Evolutionary conservation across 2,329 filamentous ascomycete species (phyloP).

Genomic region (Cladophialophora chaetospira): DNA sequence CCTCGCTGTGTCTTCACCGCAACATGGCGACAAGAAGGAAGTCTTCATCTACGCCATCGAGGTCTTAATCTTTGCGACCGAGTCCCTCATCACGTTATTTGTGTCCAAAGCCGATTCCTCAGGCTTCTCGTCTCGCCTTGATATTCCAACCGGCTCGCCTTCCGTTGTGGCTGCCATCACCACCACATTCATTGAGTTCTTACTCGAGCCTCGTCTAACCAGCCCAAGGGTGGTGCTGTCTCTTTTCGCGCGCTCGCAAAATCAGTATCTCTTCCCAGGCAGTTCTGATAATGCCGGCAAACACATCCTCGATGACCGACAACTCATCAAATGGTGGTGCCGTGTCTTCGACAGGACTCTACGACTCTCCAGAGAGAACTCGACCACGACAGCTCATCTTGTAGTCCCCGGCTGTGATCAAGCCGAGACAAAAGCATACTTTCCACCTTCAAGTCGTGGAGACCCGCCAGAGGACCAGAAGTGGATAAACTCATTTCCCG

Average conservation of each 20-base stretch:
- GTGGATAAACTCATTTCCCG: constrained; percentile 67
- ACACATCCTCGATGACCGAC: constrained; percentile 88
- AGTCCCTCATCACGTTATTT: constrained; percentile 80
- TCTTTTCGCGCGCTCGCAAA: constrained; percentile 87
- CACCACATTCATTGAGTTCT: constrained; percentile 72
- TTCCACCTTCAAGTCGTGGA: constrained; percentile 58
- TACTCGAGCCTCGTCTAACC: constrained; percentile 57
- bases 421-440: constrained; percentile 77
- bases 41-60: constrained; percentile 83
- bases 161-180: constrained; percentile 71
- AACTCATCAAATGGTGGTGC: constrained; percentile 95
- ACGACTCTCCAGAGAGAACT: constrained; percentile 32
- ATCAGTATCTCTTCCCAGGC: constrained; percentile 91
- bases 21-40: constrained; percentile 34
- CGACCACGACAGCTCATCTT: constrained; percentile 71
- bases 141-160: constrained; percentile 61
- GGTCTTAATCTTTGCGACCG: constrained; percentile 81
- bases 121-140: constrained; percentile 73
- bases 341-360: constrained; percentile 78
- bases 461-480: constrained; percentile 43
- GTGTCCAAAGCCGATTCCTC: constrained; percentile 97
- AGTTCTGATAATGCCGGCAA: constrained; percentile 83
- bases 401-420: constrained; percentile 83
- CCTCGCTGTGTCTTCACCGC: constrained; percentile 55
- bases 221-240: constrained; percentile 73